Conservation (phyloP, 495 filamentous ascomycete genomes). For the Talaromyces thailandensis region DNA sequence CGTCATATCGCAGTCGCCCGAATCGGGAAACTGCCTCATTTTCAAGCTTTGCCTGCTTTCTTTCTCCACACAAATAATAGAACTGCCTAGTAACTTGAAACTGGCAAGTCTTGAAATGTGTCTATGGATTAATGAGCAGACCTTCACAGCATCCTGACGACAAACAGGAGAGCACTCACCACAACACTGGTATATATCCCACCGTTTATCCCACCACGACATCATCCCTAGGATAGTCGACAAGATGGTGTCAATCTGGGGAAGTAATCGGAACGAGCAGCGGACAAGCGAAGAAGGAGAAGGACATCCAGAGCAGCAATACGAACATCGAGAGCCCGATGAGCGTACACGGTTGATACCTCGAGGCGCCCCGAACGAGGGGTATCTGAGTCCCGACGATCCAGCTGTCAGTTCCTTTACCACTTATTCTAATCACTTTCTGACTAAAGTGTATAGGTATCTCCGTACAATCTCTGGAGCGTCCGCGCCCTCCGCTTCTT, state of each 20-base stretch:
- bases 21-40: conserved; percentile 1
- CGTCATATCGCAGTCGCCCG: neutral
- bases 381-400: conserved; percentile 84
- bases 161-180: neutral
- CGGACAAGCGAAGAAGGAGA: neutral
- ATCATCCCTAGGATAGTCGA: neutral
- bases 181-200: neutral
- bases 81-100: no score
- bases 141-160: neutral
- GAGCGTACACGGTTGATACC: conserved; percentile 72
- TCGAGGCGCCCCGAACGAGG: conserved; percentile 41
- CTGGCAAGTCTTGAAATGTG: neutral
- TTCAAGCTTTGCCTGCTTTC: neutral
- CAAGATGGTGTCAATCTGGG: conserved; percentile 1
- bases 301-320: neutral
- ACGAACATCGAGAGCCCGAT: conserved; percentile 33
- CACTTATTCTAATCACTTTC: conserved; percentile 2
- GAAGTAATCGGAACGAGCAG: neutral
- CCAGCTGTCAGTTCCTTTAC: conserved; percentile 57
- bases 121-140: neutral
- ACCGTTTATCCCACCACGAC: neutral
- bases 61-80: neutral
- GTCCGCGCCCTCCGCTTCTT: conserved; percentile 69
- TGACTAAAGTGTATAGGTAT: conserved; percentile 46
- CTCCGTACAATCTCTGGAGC: conserved; percentile 90